A percentile compares a stretch with the other conserved stretches of the same genome.
These are phyloP conservation scores for Jamesozyma gamospora DNA, from an alignment of 805 yeast genomes.

Conservation along the genomic window DNA sequence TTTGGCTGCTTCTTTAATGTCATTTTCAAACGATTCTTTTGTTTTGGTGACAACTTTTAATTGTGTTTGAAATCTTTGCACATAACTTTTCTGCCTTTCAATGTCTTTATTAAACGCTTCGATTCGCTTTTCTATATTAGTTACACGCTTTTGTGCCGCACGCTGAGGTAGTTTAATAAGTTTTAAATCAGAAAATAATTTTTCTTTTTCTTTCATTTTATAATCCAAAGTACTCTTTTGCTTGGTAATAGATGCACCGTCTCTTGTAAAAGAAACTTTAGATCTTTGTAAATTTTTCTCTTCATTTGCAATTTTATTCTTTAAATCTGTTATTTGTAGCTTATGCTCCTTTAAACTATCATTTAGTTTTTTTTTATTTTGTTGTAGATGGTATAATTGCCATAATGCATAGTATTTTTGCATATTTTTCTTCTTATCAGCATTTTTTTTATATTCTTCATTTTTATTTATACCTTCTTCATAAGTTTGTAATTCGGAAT, in stretches of 20 bases:
- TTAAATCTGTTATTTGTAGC: conserved; percentile 25
- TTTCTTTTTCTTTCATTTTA: conserved; percentile 35
- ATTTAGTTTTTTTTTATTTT: conserved; percentile 19
- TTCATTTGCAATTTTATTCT: conserved; percentile 28
- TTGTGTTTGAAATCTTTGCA: conserved; percentile 37
- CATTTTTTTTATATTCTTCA: conserved; percentile 49
- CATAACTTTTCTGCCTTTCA: conserved; percentile 38
- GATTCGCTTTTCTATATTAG: conserved; percentile 38
- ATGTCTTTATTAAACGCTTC: conserved; percentile 43
- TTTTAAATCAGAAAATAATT: conserved; percentile 37
- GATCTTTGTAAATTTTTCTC: conserved; percentile 32
- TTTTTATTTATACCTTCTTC: conserved; percentile 67
- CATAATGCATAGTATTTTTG: conserved; percentile 47
- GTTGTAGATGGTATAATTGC: conserved; percentile 53
- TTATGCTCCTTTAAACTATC: conserved; percentile 22
- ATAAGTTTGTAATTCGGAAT: conserved; percentile 67
- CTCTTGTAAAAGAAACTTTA: conserved; percentile 39
- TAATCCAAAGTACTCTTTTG: conserved; percentile 31
- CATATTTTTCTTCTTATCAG: conserved; percentile 38
- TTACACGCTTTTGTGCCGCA: conserved; percentile 38
- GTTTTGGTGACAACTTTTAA: conserved; percentile 38
- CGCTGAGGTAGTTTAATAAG: conserved; percentile 53
- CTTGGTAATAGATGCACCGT: conserved; percentile 34
- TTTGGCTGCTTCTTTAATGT: conserved; percentile 19
- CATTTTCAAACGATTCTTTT: conserved; percentile 29